Conservation (phyloP, 139 green algal genomes). For the Chlorella sp. region DNA sequence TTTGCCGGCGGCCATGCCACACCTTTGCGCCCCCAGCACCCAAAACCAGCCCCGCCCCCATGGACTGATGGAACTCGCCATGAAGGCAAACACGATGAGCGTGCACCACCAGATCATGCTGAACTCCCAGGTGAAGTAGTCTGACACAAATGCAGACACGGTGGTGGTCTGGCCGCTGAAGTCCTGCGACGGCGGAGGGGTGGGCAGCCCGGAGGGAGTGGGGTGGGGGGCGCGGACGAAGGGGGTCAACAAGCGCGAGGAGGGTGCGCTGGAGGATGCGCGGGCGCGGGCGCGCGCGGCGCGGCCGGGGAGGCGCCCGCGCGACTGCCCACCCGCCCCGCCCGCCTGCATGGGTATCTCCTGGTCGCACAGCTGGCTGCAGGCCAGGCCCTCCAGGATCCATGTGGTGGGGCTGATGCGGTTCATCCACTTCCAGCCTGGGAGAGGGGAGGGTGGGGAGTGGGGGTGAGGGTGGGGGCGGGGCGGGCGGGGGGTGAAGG, state of each 20-base stretch:
- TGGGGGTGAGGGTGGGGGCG: background rate
- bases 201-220: too few relatives aligned
- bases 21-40: background rate
- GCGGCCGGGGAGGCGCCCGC: too few relatives aligned
- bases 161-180: constrained; percentile 12
- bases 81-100: constrained; percentile 55
- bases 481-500: background rate
- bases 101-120: constrained; percentile 56
- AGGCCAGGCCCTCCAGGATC: constrained; percentile 12
- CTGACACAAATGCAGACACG: constrained; percentile 46
- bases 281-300: too few relatives aligned
- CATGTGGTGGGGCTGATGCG: constrained; percentile 60
- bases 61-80: constrained; percentile 43
- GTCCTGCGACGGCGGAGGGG: background rate
- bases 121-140: constrained; percentile 68
- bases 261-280: too few relatives aligned
- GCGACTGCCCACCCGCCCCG: too few relatives aligned
- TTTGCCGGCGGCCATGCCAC: background rate
- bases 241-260: too few relatives aligned
- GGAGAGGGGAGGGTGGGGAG: constrained; percentile 35
- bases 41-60: background rate
- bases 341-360: constrained; percentile 20
- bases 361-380: constrained; percentile 28
- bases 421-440: constrained; percentile 75
- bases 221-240: too few relatives aligned